phyloP scores from a whole-genome alignment of 441 rosid species.

The Euphorbia corollata region DNA sequence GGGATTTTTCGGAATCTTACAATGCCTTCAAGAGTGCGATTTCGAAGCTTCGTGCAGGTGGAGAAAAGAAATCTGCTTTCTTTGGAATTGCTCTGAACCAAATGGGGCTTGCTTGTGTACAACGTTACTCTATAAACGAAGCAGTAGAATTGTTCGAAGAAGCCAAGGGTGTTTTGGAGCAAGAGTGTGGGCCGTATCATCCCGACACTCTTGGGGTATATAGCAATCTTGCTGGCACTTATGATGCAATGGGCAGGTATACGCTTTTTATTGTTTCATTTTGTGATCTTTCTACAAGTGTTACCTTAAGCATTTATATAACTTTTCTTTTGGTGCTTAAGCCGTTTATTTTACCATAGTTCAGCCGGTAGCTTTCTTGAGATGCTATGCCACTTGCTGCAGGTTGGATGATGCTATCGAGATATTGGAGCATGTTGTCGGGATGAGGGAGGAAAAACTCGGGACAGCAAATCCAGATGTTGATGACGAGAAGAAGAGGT shows the following conservation, averaged over 20 bases:
- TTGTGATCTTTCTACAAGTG: too few relatives aligned
- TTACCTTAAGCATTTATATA: too few relatives aligned
- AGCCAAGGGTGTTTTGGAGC: conserved; percentile 66
- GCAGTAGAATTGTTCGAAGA: conserved; percentile 84
- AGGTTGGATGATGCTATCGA: conserved; percentile 87
- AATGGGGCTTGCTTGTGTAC: conserved; percentile 86
- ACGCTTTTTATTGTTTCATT: background rate
- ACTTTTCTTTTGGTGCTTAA: too few relatives aligned
- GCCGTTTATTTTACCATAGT: too few relatives aligned
- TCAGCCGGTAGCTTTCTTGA: too few relatives aligned
- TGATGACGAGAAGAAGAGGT: conserved; percentile 79
- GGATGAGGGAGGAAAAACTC: conserved; percentile 75
- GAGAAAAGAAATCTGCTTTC: conserved; percentile 72
- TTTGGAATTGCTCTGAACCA: conserved; percentile 83
- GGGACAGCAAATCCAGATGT: conserved; percentile 89
- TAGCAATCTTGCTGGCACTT: conserved; percentile 94
- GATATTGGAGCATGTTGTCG: conserved; percentile 62
- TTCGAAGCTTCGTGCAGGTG: conserved; percentile 59
- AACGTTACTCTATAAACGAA: conserved; percentile 53
- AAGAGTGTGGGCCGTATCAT: conserved; percentile 80
- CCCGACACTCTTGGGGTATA: conserved; percentile 81
- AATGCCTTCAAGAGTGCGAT: conserved; percentile 54
- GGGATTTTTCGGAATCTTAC: conserved; percentile 60
- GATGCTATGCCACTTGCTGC: conserved; percentile 16
- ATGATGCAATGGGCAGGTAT: conserved; percentile 98